Conservation (phyloP, 352 stramenopile species). For the Pythium biforme region DNA sequence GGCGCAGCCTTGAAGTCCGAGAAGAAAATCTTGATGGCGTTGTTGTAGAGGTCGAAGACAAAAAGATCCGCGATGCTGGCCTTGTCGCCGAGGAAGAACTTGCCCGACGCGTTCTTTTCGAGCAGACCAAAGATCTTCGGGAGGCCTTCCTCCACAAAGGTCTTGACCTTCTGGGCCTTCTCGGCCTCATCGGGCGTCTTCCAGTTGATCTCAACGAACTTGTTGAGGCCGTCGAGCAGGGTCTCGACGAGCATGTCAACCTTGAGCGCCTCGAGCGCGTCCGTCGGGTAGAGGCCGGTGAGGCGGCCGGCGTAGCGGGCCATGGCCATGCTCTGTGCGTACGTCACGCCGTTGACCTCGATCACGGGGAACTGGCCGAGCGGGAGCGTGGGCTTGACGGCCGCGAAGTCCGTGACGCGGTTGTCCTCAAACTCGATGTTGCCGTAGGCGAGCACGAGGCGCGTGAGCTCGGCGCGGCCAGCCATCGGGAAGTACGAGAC, state of each 20-base stretch:
- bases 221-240: slow-evolving; percentile 33
- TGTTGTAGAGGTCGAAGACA: slow-evolving; percentile 49
- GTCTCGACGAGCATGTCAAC: slow-evolving; percentile 46
- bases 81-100: slow-evolving; percentile 53
- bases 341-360: slow-evolving; percentile 44
- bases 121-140: slow-evolving; percentile 37
- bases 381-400: slow-evolving; percentile 37
- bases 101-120: slow-evolving; percentile 37
- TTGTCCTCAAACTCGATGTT: slow-evolving; percentile 55
- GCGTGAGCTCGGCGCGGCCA: slow-evolving; percentile 49
- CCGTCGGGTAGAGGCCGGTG: slow-evolving; percentile 43
- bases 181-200: slow-evolving; percentile 34
- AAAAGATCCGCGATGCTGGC: slow-evolving; percentile 47
- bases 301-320: slow-evolving; percentile 52
- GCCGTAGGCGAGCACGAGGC: slow-evolving; percentile 42
- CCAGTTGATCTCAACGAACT: slow-evolving; percentile 41
- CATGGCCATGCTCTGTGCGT: slow-evolving; percentile 59
- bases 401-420: slow-evolving; percentile 34
- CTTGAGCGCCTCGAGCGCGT: slow-evolving; percentile 36
- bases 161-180: slow-evolving; percentile 50
- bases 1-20: slow-evolving; percentile 30
- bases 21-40: slow-evolving; percentile 36
- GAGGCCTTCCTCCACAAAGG: slow-evolving; percentile 38
- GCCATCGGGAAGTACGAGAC: slow-evolving; percentile 48
- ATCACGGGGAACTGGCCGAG: slow-evolving; percentile 51